phyloP scores from a whole-genome alignment of 1,284 basidiomycete species.

The Laetiporus sulphureus region DNA sequence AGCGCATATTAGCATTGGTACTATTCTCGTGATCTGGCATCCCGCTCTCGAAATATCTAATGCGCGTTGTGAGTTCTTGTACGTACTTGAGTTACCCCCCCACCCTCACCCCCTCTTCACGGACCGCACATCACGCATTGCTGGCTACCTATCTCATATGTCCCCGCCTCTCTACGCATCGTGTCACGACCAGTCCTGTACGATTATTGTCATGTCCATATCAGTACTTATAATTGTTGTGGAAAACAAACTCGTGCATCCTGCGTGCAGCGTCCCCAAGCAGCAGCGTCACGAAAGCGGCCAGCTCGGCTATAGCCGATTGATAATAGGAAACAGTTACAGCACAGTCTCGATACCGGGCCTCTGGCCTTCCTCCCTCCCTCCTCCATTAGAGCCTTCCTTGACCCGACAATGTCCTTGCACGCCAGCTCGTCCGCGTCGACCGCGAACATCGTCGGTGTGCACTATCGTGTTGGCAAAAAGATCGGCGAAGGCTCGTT shows the following conservation, averaged over 20 bases:
- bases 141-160: conserved; percentile 3
- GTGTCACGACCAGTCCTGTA: conserved; percentile 8
- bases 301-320: conserved; percentile 7
- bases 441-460: conserved; percentile 63
- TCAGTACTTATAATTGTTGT: conserved; percentile 5
- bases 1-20: neutral
- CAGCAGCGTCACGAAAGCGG: conserved; percentile 1
- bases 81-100: conserved; percentile 6
- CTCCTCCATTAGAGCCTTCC: conserved; percentile 17
- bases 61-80: conserved; percentile 1
- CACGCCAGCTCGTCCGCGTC: conserved; percentile 52
- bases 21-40: conserved; percentile 1
- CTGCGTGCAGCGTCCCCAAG: neutral
- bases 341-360: conserved; percentile 6
- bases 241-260: neutral
- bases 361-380: conserved; percentile 16
- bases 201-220: conserved; percentile 3
- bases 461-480: conserved; percentile 82
- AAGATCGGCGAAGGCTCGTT: conserved; percentile 87
- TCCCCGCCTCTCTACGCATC: conserved; percentile 1
- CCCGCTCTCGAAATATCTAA: neutral
- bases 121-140: conserved; percentile 4
- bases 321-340: conserved; percentile 9
- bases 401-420: conserved; percentile 32
- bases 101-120: conserved; percentile 1